Evolutionary conservation across 1,139 yeast genomes (phyloP), one percentile per base, ranked within the genome.

Genomic region (Citeromyces hawaiiensis): DNA sequence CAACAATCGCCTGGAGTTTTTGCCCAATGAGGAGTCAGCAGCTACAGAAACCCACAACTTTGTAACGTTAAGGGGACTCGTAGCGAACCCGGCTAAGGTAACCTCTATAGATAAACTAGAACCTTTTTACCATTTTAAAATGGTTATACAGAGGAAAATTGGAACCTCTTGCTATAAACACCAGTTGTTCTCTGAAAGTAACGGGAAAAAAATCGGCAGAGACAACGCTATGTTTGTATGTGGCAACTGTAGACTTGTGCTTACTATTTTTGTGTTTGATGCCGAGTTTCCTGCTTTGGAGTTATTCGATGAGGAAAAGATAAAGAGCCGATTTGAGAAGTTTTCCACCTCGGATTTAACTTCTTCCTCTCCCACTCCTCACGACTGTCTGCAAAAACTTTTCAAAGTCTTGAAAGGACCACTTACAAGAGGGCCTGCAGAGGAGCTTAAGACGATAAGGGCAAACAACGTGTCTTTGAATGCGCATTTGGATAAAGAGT

Each of bases 351-450:
- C 27, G 27, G 27, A 23, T 5, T 19, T 27, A 27, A 17, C n/a
- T 16, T 13, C 14, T 2, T 10, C 18, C n/a, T 21, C 16, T 27
- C 83, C 83, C 1, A 59, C 67, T 6, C 67, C 72, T 9, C 53
- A 68, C 1, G 72, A 71, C 39, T 76, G 86, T 49, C 56, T 79
- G 30, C 64, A 63, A 39, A 76, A 81, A 17, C 51, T 80, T 18
- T 64, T 71, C 42, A 74, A 73, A 46, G 78, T 77, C 2, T 59
- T 81, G 39, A 72, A 65, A 46, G 86, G 83, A 0, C 87, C 88
- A 0, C 52, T 81, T 4, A 54, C 61, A 11, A 55, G 68, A 29
- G 56, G 55, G 3, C 60, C 68, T 1, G 56, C 51, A 3, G 70
- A 66, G n/a, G 68, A 67, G 13, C 56, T 63, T 3, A 75, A 70